phyloP scores from a whole-genome alignment of 2,329 filamentous ascomycete genomes.

The Coniochaeta ligniaria region DNA sequence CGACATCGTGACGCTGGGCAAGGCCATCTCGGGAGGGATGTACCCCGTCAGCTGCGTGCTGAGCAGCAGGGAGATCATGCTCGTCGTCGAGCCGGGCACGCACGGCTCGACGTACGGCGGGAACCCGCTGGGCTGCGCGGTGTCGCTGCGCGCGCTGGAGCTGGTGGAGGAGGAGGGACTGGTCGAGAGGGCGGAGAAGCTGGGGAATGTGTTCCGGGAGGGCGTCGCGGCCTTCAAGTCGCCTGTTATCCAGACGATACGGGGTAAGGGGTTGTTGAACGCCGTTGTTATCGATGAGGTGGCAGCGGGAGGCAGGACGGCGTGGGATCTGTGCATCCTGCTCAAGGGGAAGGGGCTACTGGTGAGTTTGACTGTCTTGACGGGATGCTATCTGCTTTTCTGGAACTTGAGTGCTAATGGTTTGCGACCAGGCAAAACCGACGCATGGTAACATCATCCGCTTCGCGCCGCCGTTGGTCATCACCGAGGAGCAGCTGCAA shows the following conservation, averaged over 20 bases:
- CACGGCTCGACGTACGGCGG: constrained; percentile 98
- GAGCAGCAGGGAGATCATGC: constrained; percentile 83
- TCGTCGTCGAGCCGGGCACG: constrained; percentile 91
- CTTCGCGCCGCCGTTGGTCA: constrained; percentile 92
- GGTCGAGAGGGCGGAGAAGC: constrained; percentile 69
- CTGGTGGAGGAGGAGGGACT: constrained; percentile 88
- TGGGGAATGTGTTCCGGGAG: constrained; percentile 79
- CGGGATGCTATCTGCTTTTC: neutral
- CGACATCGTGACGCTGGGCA: constrained; percentile 89
- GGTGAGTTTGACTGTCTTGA: constrained; percentile 45
- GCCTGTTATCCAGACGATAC: constrained; percentile 73
- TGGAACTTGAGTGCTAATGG: constrained; percentile 13
- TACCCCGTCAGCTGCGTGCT: constrained; percentile 97
- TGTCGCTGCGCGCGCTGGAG: constrained; percentile 91
- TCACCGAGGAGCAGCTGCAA: constrained; percentile 79
- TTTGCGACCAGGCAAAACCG: constrained; percentile 71
- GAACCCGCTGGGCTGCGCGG: constrained; percentile 90
- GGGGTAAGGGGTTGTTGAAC: constrained; percentile 91
- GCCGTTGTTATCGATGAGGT: constrained; percentile 93
- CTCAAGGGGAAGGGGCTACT: constrained; percentile 92
- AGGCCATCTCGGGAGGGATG: constrained; percentile 97
- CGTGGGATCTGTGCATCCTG: constrained; percentile 94
- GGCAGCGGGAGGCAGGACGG: constrained; percentile 75
- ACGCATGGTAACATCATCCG: constrained; percentile 98
- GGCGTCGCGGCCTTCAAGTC: constrained; percentile 68